A percentile compares a stretch with the other conserved stretches of the same genome.
Conservation (phyloP, 306 rosid genomes). For the Leucaena leucocephala region DNA sequence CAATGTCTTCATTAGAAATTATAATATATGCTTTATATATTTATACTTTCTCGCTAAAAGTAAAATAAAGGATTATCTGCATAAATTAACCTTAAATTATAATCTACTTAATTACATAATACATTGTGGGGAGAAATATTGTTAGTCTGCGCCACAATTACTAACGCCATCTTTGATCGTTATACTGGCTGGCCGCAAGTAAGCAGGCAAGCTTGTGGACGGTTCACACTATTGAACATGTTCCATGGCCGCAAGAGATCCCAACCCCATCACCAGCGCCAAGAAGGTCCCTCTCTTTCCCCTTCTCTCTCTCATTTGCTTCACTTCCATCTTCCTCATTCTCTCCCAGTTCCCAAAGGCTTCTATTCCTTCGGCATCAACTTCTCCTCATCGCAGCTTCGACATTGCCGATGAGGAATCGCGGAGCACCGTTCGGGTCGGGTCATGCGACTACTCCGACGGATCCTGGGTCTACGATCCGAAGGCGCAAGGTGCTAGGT, state of each 20-base stretch:
- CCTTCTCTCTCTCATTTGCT: constrained; percentile 69
- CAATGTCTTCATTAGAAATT: no score
- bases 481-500: constrained; percentile 37
- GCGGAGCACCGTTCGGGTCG: constrained; percentile 13
- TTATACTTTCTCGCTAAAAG: no score
- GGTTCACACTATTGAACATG: not conserved
- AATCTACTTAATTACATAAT: not conserved
- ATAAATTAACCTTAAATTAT: no score
- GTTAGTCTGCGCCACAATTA: not conserved
- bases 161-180: not conserved
- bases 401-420: constrained; percentile 15
- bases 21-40: no score
- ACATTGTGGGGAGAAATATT: not conserved
- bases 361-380: constrained; percentile 41
- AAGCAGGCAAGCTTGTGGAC: not conserved
- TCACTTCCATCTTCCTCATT: constrained; percentile 69
- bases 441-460: constrained; percentile 62
- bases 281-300: constrained; percentile 83
- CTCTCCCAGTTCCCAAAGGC: constrained; percentile 63
- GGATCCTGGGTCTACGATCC: constrained; percentile 67
- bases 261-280: not conserved
- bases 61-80: no score
- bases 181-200: not conserved
- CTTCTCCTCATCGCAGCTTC: constrained; percentile 40
- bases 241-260: not conserved